A percentile compares a stretch with the other conserved stretches of the same genome.
Evolutionary conservation across 1,284 basidiomycete species (phyloP).

Genomic region (Pseudozyma hubeiensis): DNA sequence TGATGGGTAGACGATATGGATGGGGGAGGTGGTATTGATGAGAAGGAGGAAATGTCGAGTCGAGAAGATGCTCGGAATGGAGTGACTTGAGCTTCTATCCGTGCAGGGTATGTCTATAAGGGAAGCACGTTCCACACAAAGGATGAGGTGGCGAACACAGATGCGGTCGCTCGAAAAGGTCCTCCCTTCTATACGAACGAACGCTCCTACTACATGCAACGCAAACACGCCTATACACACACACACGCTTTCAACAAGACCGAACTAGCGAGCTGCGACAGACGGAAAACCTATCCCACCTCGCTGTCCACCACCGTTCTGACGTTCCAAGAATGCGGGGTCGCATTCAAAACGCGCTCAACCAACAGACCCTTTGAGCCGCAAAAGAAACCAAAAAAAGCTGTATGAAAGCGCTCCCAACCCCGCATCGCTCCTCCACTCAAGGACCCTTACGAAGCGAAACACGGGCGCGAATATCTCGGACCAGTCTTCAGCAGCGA

Average conservation of each 20-base stretch:
- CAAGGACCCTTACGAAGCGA: constrained; percentile 1
- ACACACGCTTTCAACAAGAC: constrained; percentile 3
- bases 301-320: background rate
- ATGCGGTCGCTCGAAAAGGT: background rate
- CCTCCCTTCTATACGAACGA: background rate
- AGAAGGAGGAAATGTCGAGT: background rate
- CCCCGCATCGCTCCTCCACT: background rate
- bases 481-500: background rate
- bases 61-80: no score
- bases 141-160: no score
- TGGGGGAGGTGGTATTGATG: background rate
- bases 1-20: constrained; percentile 3
- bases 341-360: background rate
- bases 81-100: no score
- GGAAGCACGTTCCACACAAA: background rate
- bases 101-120: background rate
- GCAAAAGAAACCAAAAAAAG: background rate
- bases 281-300: background rate
- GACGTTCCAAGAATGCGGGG: background rate
- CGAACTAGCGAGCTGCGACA: background rate
- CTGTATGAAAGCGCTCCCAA: background rate
- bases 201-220: no score
- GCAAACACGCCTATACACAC: no score
- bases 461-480: no score
- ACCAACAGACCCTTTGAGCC: constrained; percentile 8